Conservation (phyloP, 2,329 filamentous ascomycete genomes). For the Trichoderma aggressivum region DNA sequence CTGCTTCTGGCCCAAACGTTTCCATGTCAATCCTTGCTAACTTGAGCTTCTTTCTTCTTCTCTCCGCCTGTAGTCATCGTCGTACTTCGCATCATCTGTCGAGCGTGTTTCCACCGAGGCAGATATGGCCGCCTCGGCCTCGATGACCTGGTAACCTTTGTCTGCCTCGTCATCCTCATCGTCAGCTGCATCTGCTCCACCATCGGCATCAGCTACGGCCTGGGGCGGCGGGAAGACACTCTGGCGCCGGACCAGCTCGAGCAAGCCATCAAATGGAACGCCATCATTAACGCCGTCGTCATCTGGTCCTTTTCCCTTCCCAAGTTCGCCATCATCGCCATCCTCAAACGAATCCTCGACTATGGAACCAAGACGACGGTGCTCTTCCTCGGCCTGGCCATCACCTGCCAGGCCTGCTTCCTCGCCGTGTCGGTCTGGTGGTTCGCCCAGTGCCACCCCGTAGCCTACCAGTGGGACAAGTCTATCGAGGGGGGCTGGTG, state of each 20-base stretch:
- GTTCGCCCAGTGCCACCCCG: slow-evolving; percentile 26
- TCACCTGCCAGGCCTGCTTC: slow-evolving; percentile 26
- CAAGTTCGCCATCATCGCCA: slow-evolving; percentile 29
- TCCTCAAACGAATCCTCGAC: slow-evolving; percentile 28
- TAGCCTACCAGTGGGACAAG: slow-evolving; percentile 26
- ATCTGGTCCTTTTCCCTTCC: slow-evolving; percentile 29
- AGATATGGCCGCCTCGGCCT: slow-evolving; percentile 25
- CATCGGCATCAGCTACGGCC: slow-evolving; percentile 25
- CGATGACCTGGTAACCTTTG: slow-evolving; percentile 26
- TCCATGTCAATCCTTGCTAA: background rate
- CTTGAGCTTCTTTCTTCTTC: background rate
- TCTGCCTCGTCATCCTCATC: slow-evolving; percentile 24
- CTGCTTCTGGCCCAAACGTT: background rate
- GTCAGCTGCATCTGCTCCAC: slow-evolving; percentile 26
- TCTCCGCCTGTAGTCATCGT: slow-evolving; percentile 23
- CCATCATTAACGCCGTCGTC: slow-evolving; percentile 26
- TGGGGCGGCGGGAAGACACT: slow-evolving; percentile 22
- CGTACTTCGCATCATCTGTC: slow-evolving; percentile 22
- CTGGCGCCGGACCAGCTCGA: slow-evolving; percentile 15
- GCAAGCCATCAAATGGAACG: slow-evolving; percentile 26
- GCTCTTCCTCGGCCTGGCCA: slow-evolving; percentile 25
- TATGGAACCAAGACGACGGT: slow-evolving; percentile 27
- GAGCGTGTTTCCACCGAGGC: slow-evolving; percentile 22
- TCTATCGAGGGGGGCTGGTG: slow-evolving; percentile 23
- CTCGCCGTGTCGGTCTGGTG: slow-evolving; percentile 28